Evolutionary conservation across 768 basidiomycete genomes (phyloP).

Genomic region (Leccinum longicurvipes): DNA sequence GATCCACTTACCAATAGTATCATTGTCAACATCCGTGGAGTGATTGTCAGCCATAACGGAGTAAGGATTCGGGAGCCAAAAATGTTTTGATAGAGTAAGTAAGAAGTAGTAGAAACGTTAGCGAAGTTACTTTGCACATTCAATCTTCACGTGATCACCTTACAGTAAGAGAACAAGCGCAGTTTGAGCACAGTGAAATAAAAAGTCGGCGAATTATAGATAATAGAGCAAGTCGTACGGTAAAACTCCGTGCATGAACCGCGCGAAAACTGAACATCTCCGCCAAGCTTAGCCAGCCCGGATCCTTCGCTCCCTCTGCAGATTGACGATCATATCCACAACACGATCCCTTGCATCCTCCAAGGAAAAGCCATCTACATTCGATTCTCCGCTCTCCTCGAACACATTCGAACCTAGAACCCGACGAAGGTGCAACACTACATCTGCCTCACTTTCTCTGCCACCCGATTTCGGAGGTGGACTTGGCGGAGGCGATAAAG

Average conservation of each 20-base stretch:
- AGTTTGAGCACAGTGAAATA: too few species aligned
- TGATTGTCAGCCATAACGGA: too few species aligned
- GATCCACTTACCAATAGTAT: too few species aligned
- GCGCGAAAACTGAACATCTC: not conserved
- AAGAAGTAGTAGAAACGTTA: too few species aligned
- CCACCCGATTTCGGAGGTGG: conserved; percentile 34
- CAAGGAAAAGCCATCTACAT: conserved; percentile 36
- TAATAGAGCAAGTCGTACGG: not conserved
- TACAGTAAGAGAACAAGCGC: conserved; percentile 1
- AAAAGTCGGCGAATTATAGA: not conserved
- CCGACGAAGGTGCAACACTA: conserved; percentile 46
- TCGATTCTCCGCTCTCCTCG: conserved; percentile 25
- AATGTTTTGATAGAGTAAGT: too few species aligned
- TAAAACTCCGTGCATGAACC: not conserved
- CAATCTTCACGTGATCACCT: too few species aligned
- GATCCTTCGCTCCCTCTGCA: conserved; percentile 28
- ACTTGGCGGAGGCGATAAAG: conserved; percentile 61
- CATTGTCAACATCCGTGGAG: too few species aligned
- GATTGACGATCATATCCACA: conserved; percentile 62
- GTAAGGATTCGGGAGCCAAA: too few species aligned
- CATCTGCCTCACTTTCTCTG: conserved; percentile 26
- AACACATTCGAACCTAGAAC: conserved; percentile 55
- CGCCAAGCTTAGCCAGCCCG: conserved; percentile 5
- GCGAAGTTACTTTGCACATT: too few species aligned
- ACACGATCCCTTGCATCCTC: conserved; percentile 78